Percentiles rank a stretch among this genome's conserved stretches.
These are phyloP conservation scores for Aphanomyces astaci DNA, from an alignment of 352 stramenopile genomes.

Conservation along the genomic window DNA sequence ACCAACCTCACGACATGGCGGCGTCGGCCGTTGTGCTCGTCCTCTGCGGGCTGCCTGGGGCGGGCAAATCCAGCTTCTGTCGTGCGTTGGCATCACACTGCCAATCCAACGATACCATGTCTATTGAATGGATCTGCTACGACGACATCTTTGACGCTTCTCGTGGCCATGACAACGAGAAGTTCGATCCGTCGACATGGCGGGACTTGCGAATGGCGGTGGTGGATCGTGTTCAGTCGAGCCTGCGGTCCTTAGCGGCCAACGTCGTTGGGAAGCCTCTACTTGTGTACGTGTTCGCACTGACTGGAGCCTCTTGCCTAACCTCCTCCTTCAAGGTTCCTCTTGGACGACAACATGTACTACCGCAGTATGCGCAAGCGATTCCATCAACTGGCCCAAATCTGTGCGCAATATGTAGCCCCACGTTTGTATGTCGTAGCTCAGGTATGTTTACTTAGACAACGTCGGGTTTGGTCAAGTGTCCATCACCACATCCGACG, in stretches of 20 bases:
- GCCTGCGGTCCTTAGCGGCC: neutral
- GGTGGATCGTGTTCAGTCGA: neutral
- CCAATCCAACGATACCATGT: neutral
- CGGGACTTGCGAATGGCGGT: neutral
- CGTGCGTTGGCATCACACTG: neutral
- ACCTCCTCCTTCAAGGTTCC: neutral
- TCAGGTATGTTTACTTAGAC: neutral
- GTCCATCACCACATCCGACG: neutral
- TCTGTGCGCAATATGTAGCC: constrained; percentile 2
- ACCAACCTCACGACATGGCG: too few species aligned
- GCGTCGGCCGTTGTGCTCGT: neutral
- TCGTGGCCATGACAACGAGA: neutral
- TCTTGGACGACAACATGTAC: constrained; percentile 24
- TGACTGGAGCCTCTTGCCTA: neutral
- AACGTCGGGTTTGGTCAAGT: constrained; percentile 13
- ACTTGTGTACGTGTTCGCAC: neutral
- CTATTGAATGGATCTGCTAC: constrained; percentile 1
- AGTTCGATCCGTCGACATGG: neutral
- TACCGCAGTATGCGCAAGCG: constrained; percentile 22
- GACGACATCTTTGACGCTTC: constrained; percentile 4
- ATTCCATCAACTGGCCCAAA: constrained; percentile 12
- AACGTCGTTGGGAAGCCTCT: neutral
- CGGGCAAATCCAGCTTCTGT: constrained; percentile 9
- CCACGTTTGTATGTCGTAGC: neutral
- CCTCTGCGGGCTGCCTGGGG: constrained; percentile 8